Base-by-base conservation (phyloP, 73 alveolate species). In the Tetrahymena elliotti region DNA sequence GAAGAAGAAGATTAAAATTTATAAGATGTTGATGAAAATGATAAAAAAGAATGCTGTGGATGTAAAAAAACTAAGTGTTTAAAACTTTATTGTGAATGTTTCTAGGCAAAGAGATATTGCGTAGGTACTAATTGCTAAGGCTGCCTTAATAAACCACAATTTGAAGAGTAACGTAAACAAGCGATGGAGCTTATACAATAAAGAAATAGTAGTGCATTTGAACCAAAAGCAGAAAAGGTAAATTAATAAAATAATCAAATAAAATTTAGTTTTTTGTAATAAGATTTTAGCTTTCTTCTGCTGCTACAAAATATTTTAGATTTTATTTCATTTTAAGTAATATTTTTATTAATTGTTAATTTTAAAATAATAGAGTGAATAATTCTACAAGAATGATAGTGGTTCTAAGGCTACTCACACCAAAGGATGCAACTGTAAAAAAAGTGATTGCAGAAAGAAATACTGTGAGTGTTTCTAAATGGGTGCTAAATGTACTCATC, bases 401-500 rank as follows among this genome's bases (percentile, higher is more conserved):
- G 88, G 88, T 3, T n/a, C 88, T 22, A 68, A 68, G 38, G 88
- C 88, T 18, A 68, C 18, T 68, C 88, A 68, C 22, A 68, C 37
- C 37, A 96, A 96, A 54, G 99, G 99, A 83, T 99, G 99, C 93
- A 99, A 98, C 95, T 99, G 99, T 95, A 98, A 97, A 94, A 98
- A 98, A 96, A 97, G 99, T 22, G 98, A 97, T 93, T 99, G 99
- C 93, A 96, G 95, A 36, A 99, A 99, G 96, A 98, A 98, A 95
- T 99, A 99, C 94, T 99, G 99, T 93, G 99, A 99, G 94, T 99
- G 99, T 93, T 98, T 53, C 95, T 97, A 99, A 93, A 96, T 97
- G 94, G 99, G 99, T 6, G 98, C 98, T 37, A 54, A 96, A 36
- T 99, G 99, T 95, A 68, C 99, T 2, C 98, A 96, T 33, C 88